Base-by-base conservation (phyloP, 202 grass and related monocot species). In the Schoenoplectus tabernaemontani region DNA sequence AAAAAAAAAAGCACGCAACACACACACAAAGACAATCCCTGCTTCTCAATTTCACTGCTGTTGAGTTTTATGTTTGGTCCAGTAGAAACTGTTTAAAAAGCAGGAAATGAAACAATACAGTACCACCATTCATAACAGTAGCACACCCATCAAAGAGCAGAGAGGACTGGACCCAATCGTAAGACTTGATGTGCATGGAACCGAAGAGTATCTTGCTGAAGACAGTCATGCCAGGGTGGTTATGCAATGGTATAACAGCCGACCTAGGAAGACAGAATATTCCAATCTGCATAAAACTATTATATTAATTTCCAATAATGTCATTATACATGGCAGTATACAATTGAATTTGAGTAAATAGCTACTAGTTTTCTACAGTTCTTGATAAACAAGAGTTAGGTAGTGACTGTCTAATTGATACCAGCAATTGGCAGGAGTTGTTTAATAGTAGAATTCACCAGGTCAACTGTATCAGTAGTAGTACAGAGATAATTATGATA, bases 171-270 rank as follows among this genome's bases (percentile, higher is more conserved):
- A 78, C 86, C 94, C 94, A 97, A 59, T 97, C 94, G 30, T 97
- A 97, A 0, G 94, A 93, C 61, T 90, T 97, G 57, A 92, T 78
- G 71, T 89, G 91, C 91, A 97, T 90, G 73, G 94, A 97, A 68
- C 94, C 94, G 61, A 92, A 93, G 3, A 97, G 78, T 46, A 97
- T 90, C 86, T 97, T 97, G 82, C 94, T 89, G 26, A 97, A 97
- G 9, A 97, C 94, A 1, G 94, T 97, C 94, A 97, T 97, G 23
- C 89, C 94, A 22, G 94, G 94, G 82, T 97, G 94, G 77, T 94
- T 92, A 56, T 94, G 94, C n/a, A 97, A 90, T 2, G 94, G 94
- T 79, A 97, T 97, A 16, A 94, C 83, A 38, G 69, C 89, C 0
- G 81, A 87, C 63, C 86, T 81, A 5, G 94, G 91, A 58, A 97